A percentile compares a stretch with the other conserved stretches of the same genome.
Evolutionary conservation across 257 asterid genomes (phyloP).

Genomic region (Nicotiana attenuata): DNA sequence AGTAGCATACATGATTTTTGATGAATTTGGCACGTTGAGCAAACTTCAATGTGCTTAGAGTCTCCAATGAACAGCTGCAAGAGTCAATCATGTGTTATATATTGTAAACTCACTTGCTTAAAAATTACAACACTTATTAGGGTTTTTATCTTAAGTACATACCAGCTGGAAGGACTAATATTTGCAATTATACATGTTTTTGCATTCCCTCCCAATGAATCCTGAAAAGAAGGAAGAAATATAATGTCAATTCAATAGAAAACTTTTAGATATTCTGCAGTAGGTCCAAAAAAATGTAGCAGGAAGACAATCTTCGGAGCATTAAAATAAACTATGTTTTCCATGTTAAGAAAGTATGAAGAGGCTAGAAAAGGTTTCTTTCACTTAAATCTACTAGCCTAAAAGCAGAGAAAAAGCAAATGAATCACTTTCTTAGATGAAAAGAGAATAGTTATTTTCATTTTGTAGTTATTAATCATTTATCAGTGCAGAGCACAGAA

Average conservation of each 20-base stretch:
- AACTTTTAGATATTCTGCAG: neutral
- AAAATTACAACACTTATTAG: neutral
- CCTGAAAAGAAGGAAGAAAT: conserved; percentile 39
- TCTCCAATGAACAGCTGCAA: conserved; percentile 77
- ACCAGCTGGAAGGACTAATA: conserved; percentile 81
- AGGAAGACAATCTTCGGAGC: neutral
- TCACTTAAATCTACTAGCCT: neutral
- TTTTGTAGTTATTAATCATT: neutral
- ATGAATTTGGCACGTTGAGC: conserved; percentile 88
- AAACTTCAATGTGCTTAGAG: conserved; percentile 83
- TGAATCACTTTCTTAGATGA: neutral
- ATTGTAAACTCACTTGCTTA: conserved; percentile 1
- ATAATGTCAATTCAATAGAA: neutral
- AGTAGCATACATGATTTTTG: conserved; percentile 58
- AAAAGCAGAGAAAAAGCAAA: neutral
- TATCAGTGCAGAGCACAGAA: conserved; percentile 5
- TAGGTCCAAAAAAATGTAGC: neutral
- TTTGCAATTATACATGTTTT: conserved; percentile 93
- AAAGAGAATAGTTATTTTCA: neutral
- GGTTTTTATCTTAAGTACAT: neutral
- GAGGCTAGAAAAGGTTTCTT: neutral
- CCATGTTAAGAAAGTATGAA: neutral
- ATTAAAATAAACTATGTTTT: neutral
- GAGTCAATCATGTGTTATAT: conserved; percentile 10
- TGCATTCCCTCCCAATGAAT: conserved; percentile 97